A percentile compares a stretch with the other conserved stretches of the same genome.
Evolutionary conservation across 1,284 basidiomycete species (phyloP).

Genomic region (Austropuccinia psidii): DNA sequence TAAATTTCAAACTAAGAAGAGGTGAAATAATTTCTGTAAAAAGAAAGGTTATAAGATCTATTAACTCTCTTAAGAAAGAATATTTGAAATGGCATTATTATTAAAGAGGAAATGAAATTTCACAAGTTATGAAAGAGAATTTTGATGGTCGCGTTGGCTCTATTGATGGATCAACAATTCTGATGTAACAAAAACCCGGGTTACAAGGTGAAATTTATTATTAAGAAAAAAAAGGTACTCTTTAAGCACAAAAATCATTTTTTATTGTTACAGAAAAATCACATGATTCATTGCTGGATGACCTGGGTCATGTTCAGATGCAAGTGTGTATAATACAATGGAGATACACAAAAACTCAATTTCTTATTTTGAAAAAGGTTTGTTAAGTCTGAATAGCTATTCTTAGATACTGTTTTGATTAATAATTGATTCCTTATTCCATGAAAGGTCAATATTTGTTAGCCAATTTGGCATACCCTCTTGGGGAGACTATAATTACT

Average conservation of each 20-base stretch:
- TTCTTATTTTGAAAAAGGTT: neutral
- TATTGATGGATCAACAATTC: constrained; percentile 1
- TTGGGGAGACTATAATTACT: neutral
- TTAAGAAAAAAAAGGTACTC: neutral
- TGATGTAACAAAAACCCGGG: neutral
- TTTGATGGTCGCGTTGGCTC: neutral
- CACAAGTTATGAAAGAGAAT: neutral
- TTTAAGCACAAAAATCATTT: neutral
- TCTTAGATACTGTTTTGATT: too few relatives aligned
- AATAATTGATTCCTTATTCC: too few relatives aligned
- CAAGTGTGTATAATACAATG: too few relatives aligned
- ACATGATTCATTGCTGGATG: constrained; percentile 1
- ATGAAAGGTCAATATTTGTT: constrained; percentile 13
- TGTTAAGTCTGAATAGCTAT: neutral
- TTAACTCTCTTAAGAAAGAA: neutral
- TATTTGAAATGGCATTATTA: neutral
- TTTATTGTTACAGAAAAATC: neutral
- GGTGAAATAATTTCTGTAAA: neutral
- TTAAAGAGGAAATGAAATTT: neutral
- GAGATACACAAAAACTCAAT: neutral
- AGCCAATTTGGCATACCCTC: neutral
- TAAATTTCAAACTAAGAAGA: neutral
- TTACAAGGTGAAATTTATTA: neutral
- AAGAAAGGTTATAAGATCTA: neutral
- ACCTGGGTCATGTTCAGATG: constrained; percentile 7